Evolutionary conservation across 2,329 filamentous ascomycete species (phyloP), one percentile per base, ranked within the genome.

Genomic region (Plectosphaerella sp.): DNA sequence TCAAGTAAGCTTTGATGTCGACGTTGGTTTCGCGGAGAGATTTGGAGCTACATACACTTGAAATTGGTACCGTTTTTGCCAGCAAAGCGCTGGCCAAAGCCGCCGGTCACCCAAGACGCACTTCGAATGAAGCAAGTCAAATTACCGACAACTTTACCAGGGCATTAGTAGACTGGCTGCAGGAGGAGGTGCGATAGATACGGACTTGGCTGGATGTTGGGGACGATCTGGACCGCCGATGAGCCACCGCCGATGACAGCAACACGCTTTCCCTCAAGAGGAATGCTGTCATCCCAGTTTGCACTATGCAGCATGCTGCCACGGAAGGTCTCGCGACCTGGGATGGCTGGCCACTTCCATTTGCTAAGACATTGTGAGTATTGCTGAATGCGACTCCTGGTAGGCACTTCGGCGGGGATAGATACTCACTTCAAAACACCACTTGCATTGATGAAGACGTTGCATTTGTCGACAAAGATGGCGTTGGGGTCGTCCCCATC

Each of bases 51-150:
- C 63, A 53, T 55, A 72, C 65, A 78, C 49, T 64, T 63, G 55
- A 77, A 78, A 58, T 78, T 79, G 20, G 68, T 64, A 3, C 75
- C 73, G 33, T 73, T 67, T 52, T 68, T 70, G 9, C 68, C 72
- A 5, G 77, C 73, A 66, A 72, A 75, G 5, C 67, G 68, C 47
- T 75, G 72, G 0, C 68, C 74, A 52, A 77, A 77, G 16, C 72
- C 73, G 1, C 73, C 69, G 1, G 73, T 76, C 24, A 78, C 72
- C 74, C 74, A 77, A 25, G 73, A 71, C 0, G 73, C 71, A 8
- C 65, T 70, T 10, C 73, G 61, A 5, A 76, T 64, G 20, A 63
- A 62, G 16, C 52, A 54, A 25, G 43, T 52, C 50, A 58, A 4
- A 25, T 41, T 50, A 1, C 47, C 49, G 8, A 57, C 51, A n/a